Percentiles rank a stretch among this genome's conserved stretches.
Conservation (phyloP, 2,329 filamentous ascomycete species). For the Gremmenia infestans region DNA sequence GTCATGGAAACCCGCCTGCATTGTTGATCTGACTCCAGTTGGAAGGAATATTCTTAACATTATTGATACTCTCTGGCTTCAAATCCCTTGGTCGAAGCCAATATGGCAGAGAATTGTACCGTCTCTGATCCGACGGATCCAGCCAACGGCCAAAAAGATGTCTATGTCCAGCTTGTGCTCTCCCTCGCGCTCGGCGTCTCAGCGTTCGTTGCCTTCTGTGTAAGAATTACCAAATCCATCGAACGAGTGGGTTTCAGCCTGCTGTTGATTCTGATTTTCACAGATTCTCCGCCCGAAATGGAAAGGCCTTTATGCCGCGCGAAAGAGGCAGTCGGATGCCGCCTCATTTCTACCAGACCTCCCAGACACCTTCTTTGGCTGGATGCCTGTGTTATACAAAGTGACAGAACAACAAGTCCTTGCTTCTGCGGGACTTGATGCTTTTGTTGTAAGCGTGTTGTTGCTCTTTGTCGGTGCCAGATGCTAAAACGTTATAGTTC, state of each 20-base stretch:
- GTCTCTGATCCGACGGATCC: slow-evolving; percentile 26
- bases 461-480: neutral
- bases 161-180: slow-evolving; percentile 62
- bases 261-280: slow-evolving; percentile 24
- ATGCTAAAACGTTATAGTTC: slow-evolving; percentile 48
- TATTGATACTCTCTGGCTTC: too few species aligned
- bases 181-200: slow-evolving; percentile 64
- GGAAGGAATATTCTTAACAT: too few species aligned
- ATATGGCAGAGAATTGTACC: slow-evolving; percentile 14
- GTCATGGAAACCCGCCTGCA: neutral
- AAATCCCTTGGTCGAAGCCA: neutral
- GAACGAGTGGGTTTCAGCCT: neutral
- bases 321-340: slow-evolving; percentile 67
- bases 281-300: slow-evolving; percentile 85
- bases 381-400: slow-evolving; percentile 80
- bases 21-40: neutral
- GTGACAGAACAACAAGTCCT: slow-evolving; percentile 88
- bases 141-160: slow-evolving; percentile 22
- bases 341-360: slow-evolving; percentile 65
- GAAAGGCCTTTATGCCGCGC: slow-evolving; percentile 83
- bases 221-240: slow-evolving; percentile 36
- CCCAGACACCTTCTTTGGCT: slow-evolving; percentile 82
- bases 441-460: slow-evolving; percentile 67
- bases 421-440: slow-evolving; percentile 85
- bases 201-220: slow-evolving; percentile 73